Base-by-base conservation (phyloP, 345 rosid genomes). In the Lumnitzera racemosa region DNA sequence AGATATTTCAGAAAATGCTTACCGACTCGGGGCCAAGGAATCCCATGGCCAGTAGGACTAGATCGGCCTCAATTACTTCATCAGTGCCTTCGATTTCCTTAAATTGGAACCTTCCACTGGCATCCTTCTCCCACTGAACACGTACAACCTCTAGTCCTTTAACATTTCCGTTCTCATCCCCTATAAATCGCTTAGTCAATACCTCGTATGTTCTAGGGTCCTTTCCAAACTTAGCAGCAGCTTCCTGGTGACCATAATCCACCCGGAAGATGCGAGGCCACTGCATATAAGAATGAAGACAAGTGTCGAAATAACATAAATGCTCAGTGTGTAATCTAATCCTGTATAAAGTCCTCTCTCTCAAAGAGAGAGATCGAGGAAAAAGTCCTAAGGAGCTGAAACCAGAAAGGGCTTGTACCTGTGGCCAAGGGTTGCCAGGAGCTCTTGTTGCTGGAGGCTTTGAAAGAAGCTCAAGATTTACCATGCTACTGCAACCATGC, bases 341-440 rank as follows among this genome's bases (percentile, higher is more conserved):
- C 43, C 43, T 4, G 43, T 36, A 36, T 7, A 36, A 9, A 36
- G 43, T 36, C 43, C 43, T 7, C 43, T 5, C 43, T 36, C 7
- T 0, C 11, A 36, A 3, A 36, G 7, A 36, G 7, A 36, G 1
- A 36, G 11, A 36, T 0, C 7, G 4, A 27, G 43, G 7, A 36
- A 6, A 20, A 53, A 17, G 4, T 27, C 52, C 57, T 11, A 46
- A 15, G 14, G 53, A 49, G n/a, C 14, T 11, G 1, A 59, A 25
- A 12, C 12, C 61, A 13, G 12, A 31, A 46, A 15, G 55, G 31
- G 13, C 31, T 47, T 63, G 58, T 62, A 94, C 99, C 96, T 95
- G 99, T 43, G 99, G 99, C 99, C 99, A 95, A n/a, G 98, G 99
- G 80, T 95, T 95, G 70, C 96, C 96, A 20, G 96, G 86, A 61